These are phyloP conservation scores for Symmetrospora coprosmae DNA, from an alignment of 768 basidiomycete species.

Conservation along the genomic window DNA sequence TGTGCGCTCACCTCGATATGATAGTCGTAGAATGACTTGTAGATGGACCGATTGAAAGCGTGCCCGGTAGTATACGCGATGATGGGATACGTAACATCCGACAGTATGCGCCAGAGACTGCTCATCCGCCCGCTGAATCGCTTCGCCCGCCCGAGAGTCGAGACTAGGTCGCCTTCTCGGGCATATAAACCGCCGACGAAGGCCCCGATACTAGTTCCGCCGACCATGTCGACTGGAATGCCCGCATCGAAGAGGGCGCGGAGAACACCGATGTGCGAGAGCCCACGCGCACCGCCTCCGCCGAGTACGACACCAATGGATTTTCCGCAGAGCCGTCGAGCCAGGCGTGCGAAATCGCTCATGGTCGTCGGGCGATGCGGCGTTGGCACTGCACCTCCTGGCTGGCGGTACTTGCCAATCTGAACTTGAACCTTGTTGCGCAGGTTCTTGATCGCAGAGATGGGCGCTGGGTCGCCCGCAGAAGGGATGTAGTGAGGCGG, in stretches of 20 bases:
- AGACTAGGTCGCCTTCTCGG: conserved; percentile 77
- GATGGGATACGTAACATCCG: conserved; percentile 87
- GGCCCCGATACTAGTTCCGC: conserved; percentile 66
- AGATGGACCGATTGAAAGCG: conserved; percentile 74
- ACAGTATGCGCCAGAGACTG: conserved; percentile 79
- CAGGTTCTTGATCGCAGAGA: conserved; percentile 67
- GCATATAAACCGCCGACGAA: conserved; percentile 92
- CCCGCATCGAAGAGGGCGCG: conserved; percentile 80
- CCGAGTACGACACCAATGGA: conserved; percentile 88
- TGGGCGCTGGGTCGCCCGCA: conserved; percentile 46
- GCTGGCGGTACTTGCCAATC: conserved; percentile 71
- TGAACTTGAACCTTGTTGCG: conserved; percentile 79
- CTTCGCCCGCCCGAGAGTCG: conserved; percentile 68
- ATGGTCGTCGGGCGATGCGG: conserved; percentile 44
- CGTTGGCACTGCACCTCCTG: conserved; percentile 40
- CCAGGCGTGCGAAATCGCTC: conserved; percentile 85
- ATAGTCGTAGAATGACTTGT: conserved; percentile 49
- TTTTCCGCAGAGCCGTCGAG: conserved; percentile 76
- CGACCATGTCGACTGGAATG: conserved; percentile 72
- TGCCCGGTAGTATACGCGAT: conserved; percentile 76
- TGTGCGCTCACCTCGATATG: conserved; percentile 38
- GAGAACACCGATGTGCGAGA: conserved; percentile 70
- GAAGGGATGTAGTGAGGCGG: conserved; percentile 46
- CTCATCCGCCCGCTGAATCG: conserved; percentile 80
- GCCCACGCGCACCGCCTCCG: conserved; percentile 91